Base-by-base conservation (phyloP, 371 early-diverging fungal species). In the Mortierella sp. region DNA sequence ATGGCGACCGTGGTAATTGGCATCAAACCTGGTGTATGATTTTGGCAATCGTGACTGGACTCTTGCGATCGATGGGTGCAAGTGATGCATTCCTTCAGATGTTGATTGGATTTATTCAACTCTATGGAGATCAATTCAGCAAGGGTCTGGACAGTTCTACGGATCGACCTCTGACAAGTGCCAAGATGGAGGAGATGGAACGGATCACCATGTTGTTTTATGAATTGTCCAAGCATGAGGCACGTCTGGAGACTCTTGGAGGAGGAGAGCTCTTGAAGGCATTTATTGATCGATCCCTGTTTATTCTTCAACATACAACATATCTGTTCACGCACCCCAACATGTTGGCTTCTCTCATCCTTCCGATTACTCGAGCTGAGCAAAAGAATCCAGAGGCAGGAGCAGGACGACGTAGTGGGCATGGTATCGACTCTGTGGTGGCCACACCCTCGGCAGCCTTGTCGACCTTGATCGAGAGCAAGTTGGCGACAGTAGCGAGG, bases 21-120 rank as follows among this genome's bases (percentile, higher is more conserved):
- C 80, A 79, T 48, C 74, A 79, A 23, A 73, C 80, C 7, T 79
- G 80, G 80, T 79, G 80, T 44, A 73, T 79, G 73, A 63, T 72
- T 23, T 46, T 79, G 50, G 80, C 80, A 14, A 70, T 66, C 4
- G 73, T 79, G 45, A 79, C 80, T 4, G 44, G 74, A 50, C 57
- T 79, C 0, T 51, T 79, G 60, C 80, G 80, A 14, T 60, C 63
- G 14, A 70, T 79, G 80, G 50, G 64, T 28, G 25, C 66, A 14
- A 73, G 68, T 25, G 80, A 79, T 14, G 66, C 73, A 12, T 79
- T 73, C 45, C 37, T 79, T 47, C 80, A 79, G 55, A 57, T 63
- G 25, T 44, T 73, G 57, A 70, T 79, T 44, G 80, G 67, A 47
- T 73, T 79, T 25, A 79, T 79, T 57, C 73, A 72, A 25, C 64